Evolutionary conservation across 73 alveolate genomes (phyloP), one percentile per base, ranked within the genome.

Genomic region (Uronychia setigera): DNA sequence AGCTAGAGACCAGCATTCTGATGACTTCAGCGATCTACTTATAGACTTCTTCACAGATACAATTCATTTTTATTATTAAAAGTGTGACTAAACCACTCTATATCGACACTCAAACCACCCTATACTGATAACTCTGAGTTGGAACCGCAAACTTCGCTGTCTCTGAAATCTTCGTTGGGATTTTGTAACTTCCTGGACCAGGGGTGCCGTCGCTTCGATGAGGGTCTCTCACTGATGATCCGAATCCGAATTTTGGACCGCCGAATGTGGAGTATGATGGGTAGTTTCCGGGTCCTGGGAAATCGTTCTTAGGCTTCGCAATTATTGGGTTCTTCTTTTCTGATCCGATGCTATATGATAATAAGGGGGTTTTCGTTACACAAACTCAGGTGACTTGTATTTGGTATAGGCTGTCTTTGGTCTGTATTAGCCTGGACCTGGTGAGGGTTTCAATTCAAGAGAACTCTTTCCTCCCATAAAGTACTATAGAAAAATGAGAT

Each of bases 171-270:
- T 74, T 82, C 26, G 87, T 29, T 28, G 94, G 94, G 13, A 88
- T 58, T 59, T 82, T 82, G 80, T 88, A 88, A 29, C 75, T 58
- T 32, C 94, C 94, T 27, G 94, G 94, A 0, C 94, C 94, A 13
- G 94, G 94, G 1, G 33, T 31, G 30, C 58, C 33, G 13, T 26
- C 28, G 0, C 29, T 27, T 32, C 59, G 28, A n/a, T 35, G 78
- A 13, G 27, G 19, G 46, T 80, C 59, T n/a, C 86, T 35, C 25
- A 29, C 26, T 26, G 78, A 34, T 9, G 86, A 46, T 1, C 86
- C 86, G 31, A 80, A 33, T 0, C 79, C 79, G 31, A 80, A 80
- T 28, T 80, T 80, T 1, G 86, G 86, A 26, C 33, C 77, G 0
- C 58, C 81, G 30, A 76, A 76, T 1, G 81, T 28, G 27, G 58